phyloP scores from a whole-genome alignment of 345 rosid species.

The Ailanthus altissimus region DNA sequence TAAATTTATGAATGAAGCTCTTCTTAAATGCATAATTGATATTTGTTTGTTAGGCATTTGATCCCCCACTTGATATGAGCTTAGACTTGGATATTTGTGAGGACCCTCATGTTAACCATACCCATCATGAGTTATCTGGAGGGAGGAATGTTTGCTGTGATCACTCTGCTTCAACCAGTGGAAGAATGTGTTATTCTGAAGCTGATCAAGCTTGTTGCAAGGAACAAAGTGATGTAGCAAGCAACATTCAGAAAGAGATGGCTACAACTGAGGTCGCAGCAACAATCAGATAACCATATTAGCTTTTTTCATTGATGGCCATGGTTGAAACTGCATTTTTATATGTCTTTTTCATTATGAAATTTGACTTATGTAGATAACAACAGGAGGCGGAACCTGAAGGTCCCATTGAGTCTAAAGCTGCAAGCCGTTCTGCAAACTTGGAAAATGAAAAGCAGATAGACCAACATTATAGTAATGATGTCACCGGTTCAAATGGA shows the following conservation, averaged over 20 bases:
- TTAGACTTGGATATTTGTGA: slow-evolving; percentile 56
- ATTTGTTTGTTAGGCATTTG: slow-evolving; percentile 76
- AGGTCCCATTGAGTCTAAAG: slow-evolving; percentile 32
- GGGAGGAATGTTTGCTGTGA: slow-evolving; percentile 46
- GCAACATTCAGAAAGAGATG: slow-evolving; percentile 28
- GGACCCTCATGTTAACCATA: slow-evolving; percentile 42
- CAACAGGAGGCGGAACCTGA: slow-evolving; percentile 61
- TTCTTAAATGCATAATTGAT: slow-evolving; percentile 18
- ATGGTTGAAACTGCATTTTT: slow-evolving; percentile 17
- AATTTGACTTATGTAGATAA: slow-evolving; percentile 50
- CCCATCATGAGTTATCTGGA: slow-evolving; percentile 44
- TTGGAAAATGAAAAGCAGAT: slow-evolving; percentile 29
- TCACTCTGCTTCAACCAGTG: slow-evolving; percentile 43
- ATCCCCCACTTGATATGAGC: slow-evolving; percentile 96
- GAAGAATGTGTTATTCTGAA: slow-evolving; percentile 38
- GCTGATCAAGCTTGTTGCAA: slow-evolving; percentile 24
- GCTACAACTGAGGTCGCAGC: slow-evolving; percentile 37
- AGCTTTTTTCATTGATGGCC: slow-evolving; percentile 10
- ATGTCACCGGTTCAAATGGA: slow-evolving; percentile 43
- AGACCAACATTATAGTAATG: slow-evolving; percentile 36
- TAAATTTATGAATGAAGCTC: slow-evolving; percentile 7
- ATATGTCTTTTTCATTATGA: slow-evolving; percentile 39
- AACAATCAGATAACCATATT: slow-evolving; percentile 15
- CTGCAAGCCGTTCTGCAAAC: slow-evolving; percentile 29
- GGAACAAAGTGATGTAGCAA: slow-evolving; percentile 32